These are phyloP conservation scores for Fusarium subglutinans DNA, from an alignment of 2,329 filamentous ascomycete genomes.

Conservation along the genomic window DNA sequence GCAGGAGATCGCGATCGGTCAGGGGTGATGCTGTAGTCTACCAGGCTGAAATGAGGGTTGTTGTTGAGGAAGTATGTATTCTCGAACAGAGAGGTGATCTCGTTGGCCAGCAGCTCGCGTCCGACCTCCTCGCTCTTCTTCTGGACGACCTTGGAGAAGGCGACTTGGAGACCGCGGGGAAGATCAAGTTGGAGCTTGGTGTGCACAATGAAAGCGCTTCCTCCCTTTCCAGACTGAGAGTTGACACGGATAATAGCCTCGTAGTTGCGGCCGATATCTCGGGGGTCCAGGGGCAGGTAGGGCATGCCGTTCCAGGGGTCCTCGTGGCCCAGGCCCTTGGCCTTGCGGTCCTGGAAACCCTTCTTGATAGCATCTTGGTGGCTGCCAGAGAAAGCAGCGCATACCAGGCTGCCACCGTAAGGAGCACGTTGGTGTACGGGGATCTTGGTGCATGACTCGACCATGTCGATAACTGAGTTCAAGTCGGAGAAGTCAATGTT, in stretches of 20 bases:
- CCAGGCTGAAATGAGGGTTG: slow-evolving; percentile 84
- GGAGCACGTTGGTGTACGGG: slow-evolving; percentile 89
- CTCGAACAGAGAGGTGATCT: slow-evolving; percentile 91
- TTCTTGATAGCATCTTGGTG: slow-evolving; percentile 98
- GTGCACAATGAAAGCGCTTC: slow-evolving; percentile 92
- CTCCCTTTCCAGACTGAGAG: slow-evolving; percentile 94
- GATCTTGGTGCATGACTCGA: slow-evolving; percentile 95
- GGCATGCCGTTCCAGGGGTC: slow-evolving; percentile 80
- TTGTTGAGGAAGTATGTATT: slow-evolving; percentile 84
- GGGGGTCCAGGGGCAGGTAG: slow-evolving; percentile 91
- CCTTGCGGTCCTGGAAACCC: slow-evolving; percentile 78
- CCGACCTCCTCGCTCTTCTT: slow-evolving; percentile 80
- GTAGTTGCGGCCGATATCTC: slow-evolving; percentile 96
- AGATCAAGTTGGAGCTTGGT: slow-evolving; percentile 90
- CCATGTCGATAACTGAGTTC: slow-evolving; percentile 83
- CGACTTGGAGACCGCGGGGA: slow-evolving; percentile 89
- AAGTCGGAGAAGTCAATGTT: slow-evolving; percentile 92
- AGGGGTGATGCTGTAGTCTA: slow-evolving; percentile 91
- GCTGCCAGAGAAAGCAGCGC: slow-evolving; percentile 85
- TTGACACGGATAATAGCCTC: slow-evolving; percentile 98
- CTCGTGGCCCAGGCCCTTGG: slow-evolving; percentile 66
- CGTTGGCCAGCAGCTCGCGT: slow-evolving; percentile 82
- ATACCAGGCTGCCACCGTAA: slow-evolving; percentile 92
- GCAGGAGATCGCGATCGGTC: slow-evolving; percentile 82
- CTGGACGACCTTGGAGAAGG: slow-evolving; percentile 90